These are phyloP conservation scores for Zizania latifolia DNA, from an alignment of 176 grass and related monocot species.

Conservation along the genomic window DNA sequence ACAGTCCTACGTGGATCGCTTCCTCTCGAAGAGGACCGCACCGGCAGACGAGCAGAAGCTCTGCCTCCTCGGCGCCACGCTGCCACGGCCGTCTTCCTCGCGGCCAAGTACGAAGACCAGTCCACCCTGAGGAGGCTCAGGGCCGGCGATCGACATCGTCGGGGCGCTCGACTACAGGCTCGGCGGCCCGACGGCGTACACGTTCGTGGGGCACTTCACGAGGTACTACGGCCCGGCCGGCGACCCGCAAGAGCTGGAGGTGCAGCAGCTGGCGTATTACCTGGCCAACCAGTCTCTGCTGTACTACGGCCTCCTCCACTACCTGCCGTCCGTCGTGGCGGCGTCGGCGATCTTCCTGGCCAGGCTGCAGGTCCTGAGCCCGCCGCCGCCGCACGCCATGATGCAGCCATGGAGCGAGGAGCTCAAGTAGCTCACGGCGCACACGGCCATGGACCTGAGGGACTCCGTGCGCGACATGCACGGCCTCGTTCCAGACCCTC, in stretches of 20 bases:
- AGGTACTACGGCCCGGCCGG: not conserved
- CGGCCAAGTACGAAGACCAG: slow-evolving; percentile 38
- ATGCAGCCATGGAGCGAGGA: no score
- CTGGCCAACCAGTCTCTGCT: not conserved
- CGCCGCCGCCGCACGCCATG: no score
- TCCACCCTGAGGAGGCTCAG: not conserved
- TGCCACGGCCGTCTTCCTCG: slow-evolving; percentile 25
- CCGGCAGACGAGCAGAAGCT: not conserved
- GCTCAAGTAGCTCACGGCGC: no score
- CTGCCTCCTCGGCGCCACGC: slow-evolving; percentile 4
- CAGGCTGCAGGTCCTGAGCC: no score
- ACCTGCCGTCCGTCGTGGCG: no score
- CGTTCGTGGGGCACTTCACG: slow-evolving; percentile 35
- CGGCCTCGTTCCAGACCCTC: no score
- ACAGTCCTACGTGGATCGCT: slow-evolving; percentile 32
- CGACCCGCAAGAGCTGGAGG: not conserved
- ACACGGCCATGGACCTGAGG: no score
- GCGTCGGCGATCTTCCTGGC: no score
- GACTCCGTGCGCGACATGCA: no score
- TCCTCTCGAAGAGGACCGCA: slow-evolving; percentile 9
- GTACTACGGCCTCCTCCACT: no score
- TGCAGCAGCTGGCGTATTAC: not conserved
- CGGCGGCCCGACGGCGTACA: slow-evolving; percentile 18
- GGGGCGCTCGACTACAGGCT: slow-evolving; percentile 18
- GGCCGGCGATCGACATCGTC: slow-evolving; percentile 14